Evolutionary conservation across 805 yeast genomes (phyloP).

Genomic region (Wickerhamiella vanderwaltii): DNA sequence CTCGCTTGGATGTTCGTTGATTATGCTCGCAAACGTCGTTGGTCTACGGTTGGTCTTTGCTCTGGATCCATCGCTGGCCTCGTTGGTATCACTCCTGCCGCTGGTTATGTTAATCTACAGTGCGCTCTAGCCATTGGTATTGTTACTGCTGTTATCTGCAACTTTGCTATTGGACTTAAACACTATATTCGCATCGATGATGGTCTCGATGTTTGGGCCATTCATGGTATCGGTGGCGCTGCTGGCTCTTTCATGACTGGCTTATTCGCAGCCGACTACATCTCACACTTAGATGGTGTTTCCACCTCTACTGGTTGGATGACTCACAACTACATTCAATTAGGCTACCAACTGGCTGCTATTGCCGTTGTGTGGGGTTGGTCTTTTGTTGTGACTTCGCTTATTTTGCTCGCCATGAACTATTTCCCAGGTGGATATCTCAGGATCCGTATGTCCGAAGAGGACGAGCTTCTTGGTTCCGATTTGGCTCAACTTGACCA

Average conservation of each 20-base stretch:
- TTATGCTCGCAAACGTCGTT: constrained; percentile 73
- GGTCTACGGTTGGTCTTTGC: constrained; percentile 91
- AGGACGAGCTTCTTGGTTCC: constrained; percentile 82
- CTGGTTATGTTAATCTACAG: constrained; percentile 91
- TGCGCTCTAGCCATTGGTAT: constrained; percentile 76
- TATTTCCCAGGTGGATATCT: constrained; percentile 54
- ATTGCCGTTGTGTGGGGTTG: constrained; percentile 59
- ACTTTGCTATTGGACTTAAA: constrained; percentile 77
- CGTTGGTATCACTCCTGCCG: constrained; percentile 94
- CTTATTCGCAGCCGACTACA: constrained; percentile 86
- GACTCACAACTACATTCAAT: constrained; percentile 77
- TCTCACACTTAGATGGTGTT: constrained; percentile 70
- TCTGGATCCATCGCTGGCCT: constrained; percentile 88
- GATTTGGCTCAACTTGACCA: constrained; percentile 83
- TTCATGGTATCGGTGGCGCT: constrained; percentile 91
- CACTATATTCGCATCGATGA: constrained; percentile 67
- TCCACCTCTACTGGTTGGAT: constrained; percentile 83
- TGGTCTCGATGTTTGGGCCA: constrained; percentile 88
- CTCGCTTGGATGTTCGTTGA: constrained; percentile 90
- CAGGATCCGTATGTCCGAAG: constrained; percentile 64
- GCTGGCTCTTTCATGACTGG: constrained; percentile 78
- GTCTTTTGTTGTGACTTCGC: constrained; percentile 66
- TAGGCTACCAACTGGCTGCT: constrained; percentile 90
- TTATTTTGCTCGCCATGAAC: constrained; percentile 61
- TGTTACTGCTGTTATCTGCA: constrained; percentile 64